Evolutionary conservation across 2,329 filamentous ascomycete species (phyloP), one percentile per base, ranked within the genome.

Genomic region (Calonectria fujianensis): DNA sequence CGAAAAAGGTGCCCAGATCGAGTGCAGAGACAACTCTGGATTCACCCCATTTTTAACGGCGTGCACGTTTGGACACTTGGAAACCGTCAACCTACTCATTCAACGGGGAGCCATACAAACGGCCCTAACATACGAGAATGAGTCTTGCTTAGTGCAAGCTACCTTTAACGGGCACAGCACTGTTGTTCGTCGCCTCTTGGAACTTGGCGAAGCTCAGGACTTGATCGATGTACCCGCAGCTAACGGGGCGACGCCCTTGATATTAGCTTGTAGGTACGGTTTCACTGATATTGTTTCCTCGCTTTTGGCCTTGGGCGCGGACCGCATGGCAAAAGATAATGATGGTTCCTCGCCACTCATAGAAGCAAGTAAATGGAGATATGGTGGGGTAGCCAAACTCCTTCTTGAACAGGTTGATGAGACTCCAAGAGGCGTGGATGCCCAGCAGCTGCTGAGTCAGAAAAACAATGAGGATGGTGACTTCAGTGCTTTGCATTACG

Each of bases 351-450:
- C 57, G 14, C 57, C 57, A 5, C 57, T 63, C 2, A 63, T 63
- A 24, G 57, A 63, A 27, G 57, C 57, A 18, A 29, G 57, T 27
- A 63, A 63, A 41, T 63, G 57, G 57, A 41, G 57, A 63, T 63
- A 63, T 29, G n/a, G 37, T 4, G 32, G 7, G 16, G 20, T 63
- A 29, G 57, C 7, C 14, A 63, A 63, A n/a, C 37, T 63, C 14
- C 57, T 63, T 39, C 16, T 63, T 27, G 57, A 63, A 41, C 24
- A 29, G 1, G 39, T 24, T 10, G 35, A 41, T 31, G 18, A 37
- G n/a, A 39, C n/a, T 9, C 13, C 54, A 3, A 31, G 14, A 27
- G 14, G n/a, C 9, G 6, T 14, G 31, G 32, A 61, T 27, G 4
- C n/a, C 8, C 10, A 9, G n/a, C 4, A 27, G 7, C 13, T 63